Percentiles rank a stretch among this genome's conserved stretches.
phyloP scores from a whole-genome alignment of 345 rosid genomes.

The Bruguiera parviflora region DNA sequence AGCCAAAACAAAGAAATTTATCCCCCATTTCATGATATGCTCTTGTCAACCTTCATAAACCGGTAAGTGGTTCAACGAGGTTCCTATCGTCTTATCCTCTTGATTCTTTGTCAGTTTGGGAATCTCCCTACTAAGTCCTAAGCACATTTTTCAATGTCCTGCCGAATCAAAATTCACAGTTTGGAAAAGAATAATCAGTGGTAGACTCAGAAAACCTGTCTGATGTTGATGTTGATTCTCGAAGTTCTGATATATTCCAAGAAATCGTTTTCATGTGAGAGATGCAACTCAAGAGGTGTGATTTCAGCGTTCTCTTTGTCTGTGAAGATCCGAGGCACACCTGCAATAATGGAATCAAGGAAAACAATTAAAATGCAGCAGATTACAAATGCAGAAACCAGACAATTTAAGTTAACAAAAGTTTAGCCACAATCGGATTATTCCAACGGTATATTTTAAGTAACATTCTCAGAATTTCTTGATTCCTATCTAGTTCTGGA shows the following conservation, averaged over 20 bases:
- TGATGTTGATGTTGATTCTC: slow-evolving; percentile 84
- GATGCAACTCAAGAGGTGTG: slow-evolving; percentile 47
- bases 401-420: background rate
- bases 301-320: slow-evolving; percentile 62
- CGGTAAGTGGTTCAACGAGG: no score
- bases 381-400: background rate
- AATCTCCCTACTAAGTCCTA: background rate
- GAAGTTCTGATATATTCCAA: slow-evolving; percentile 68
- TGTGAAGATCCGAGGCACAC: slow-evolving; percentile 76
- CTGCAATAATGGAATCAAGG: slow-evolving; percentile 32
- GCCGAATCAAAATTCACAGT: background rate
- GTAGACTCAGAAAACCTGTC: slow-evolving; percentile 61
- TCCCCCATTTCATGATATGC: no score
- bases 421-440: background rate
- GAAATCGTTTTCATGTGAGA: slow-evolving; percentile 38
- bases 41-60: no score
- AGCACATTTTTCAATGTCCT: background rate
- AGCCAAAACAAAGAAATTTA: no score
- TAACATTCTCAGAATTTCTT: no score
- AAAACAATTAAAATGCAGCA: background rate
- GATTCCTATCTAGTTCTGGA: no score
- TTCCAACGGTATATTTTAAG: no score
- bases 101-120: background rate
- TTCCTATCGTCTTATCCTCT: no score
- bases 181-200: background rate